Conservation (phyloP, 129 eudicot genomes). For the Pittosporum tobira region DNA sequence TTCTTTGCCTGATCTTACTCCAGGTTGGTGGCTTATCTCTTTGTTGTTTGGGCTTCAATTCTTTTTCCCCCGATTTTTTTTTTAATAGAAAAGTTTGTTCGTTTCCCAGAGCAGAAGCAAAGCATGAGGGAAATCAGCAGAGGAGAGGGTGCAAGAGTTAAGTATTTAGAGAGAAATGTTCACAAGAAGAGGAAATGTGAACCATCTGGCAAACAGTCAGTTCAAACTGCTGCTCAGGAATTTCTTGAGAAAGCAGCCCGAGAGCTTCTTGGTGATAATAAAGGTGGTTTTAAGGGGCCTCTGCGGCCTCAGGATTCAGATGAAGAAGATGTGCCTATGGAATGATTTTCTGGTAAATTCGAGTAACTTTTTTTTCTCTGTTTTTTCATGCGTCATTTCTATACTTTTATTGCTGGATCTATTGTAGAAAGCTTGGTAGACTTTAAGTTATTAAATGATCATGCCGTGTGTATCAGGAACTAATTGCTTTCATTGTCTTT, state of each 20-base stretch:
- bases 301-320: conserved; percentile 46
- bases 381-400: background rate
- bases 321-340: conserved; percentile 30
- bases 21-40: conserved; percentile 42
- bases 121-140: conserved; percentile 73
- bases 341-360: conserved; percentile 40
- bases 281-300: conserved; percentile 69
- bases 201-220: conserved; percentile 40
- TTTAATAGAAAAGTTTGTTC: conserved; percentile 5
- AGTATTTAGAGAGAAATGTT: conserved; percentile 42
- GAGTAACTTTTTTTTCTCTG: background rate
- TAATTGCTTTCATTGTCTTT: no score
- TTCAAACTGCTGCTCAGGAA: conserved; percentile 74
- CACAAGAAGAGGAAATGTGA: conserved; percentile 76
- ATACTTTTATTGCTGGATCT: background rate
- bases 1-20: conserved; percentile 78
- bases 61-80: conserved; percentile 1
- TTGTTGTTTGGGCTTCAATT: background rate
- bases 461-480: no score
- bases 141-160: conserved; percentile 32
- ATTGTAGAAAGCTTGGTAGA: no score
- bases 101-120: conserved; percentile 67
- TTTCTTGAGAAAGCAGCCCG: conserved; percentile 92
- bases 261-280: conserved; percentile 81
- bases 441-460: no score